Evolutionary conservation across 2,329 filamentous ascomycete species (phyloP).

Genomic region (Albifimbria verrucaria): DNA sequence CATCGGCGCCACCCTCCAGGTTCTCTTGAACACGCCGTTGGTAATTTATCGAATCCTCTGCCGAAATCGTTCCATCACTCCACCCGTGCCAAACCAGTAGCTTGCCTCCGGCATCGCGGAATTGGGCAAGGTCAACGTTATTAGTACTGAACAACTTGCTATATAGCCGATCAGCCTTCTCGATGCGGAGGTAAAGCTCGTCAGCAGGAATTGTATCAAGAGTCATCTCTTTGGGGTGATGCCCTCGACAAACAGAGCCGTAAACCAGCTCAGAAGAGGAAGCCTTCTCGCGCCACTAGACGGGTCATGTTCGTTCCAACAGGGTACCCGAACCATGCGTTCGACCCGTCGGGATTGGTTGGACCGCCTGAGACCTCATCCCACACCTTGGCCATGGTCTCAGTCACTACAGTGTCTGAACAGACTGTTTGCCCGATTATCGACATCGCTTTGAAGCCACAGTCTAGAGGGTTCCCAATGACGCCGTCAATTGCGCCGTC

Average conservation of each 20-base stretch:
- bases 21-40: neutral
- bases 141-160: neutral
- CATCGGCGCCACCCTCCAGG: neutral
- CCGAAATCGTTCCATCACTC: neutral
- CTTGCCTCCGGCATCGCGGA: neutral
- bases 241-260: neutral
- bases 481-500: neutral
- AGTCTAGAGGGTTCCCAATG: neutral
- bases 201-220: neutral
- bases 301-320: neutral
- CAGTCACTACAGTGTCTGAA: neutral
- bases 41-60: neutral
- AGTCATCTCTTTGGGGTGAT: neutral
- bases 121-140: neutral
- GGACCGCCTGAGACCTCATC: neutral
- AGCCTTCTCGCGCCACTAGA: neutral
- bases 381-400: neutral
- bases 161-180: neutral
- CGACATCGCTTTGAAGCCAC: neutral
- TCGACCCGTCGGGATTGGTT: neutral
- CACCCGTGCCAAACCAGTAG: neutral
- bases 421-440: neutral
- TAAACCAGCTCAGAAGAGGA: neutral
- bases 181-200: neutral
- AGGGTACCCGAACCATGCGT: neutral